Evolutionary conservation across 2,329 filamentous ascomycete genomes (phyloP).

Genomic region (Aspergillus felis): DNA sequence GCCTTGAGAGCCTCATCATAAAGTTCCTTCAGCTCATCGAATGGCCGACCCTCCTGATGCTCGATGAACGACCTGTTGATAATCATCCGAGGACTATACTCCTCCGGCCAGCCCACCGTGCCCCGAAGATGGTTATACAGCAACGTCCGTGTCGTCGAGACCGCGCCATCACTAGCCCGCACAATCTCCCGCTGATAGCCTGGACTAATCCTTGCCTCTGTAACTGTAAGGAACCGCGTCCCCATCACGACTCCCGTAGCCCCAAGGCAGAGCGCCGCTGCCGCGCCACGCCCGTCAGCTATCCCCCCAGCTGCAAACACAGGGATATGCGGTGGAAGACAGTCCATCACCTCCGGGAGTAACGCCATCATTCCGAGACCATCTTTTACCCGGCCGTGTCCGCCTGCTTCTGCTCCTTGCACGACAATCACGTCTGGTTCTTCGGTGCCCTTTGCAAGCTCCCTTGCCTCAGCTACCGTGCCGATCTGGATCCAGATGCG

Average conservation of each 20-base stretch:
- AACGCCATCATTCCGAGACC: constrained; percentile 50
- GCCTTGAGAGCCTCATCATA: constrained; percentile 40
- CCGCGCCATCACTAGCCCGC: constrained; percentile 49
- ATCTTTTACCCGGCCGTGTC: constrained; percentile 47
- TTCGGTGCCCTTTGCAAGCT: constrained; percentile 33
- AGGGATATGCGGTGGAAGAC: constrained; percentile 37
- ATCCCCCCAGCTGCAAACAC: constrained; percentile 54
- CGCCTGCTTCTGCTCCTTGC: constrained; percentile 54
- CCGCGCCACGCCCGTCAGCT: constrained; percentile 49
- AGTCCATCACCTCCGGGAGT: constrained; percentile 51
- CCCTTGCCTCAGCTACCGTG: constrained; percentile 46
- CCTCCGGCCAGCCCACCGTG: constrained; percentile 56
- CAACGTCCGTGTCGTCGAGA: constrained; percentile 48
- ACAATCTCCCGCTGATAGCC: constrained; percentile 54
- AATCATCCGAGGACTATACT: constrained; percentile 57
- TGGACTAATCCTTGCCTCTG: constrained; percentile 47
- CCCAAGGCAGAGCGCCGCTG: constrained; percentile 50
- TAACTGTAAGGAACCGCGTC: constrained; percentile 57
- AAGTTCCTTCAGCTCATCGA: constrained; percentile 43
- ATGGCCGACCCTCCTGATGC: constrained; percentile 37
- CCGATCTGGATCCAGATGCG: constrained; percentile 57
- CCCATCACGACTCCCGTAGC: constrained; percentile 58
- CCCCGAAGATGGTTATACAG: constrained; percentile 55
- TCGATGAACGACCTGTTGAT: constrained; percentile 54
- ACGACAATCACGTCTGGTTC: constrained; percentile 52